phyloP scores from a whole-genome alignment of 331 rosid species.

The Pyracantha coccinea region DNA sequence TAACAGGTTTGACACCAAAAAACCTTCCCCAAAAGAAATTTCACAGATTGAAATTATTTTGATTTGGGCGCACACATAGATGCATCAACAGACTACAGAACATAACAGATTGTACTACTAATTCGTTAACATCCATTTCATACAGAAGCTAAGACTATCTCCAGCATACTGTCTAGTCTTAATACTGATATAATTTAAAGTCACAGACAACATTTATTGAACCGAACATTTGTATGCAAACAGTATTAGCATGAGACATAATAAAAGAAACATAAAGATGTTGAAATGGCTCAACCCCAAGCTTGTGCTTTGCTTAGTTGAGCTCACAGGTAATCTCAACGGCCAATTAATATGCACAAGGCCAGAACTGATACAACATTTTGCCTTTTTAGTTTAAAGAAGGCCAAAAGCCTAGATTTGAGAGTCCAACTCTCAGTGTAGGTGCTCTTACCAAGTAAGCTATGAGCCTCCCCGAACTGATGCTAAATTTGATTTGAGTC shows the following conservation, averaged over 20 bases:
- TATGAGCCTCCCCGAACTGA: not conserved
- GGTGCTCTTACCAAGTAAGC: not conserved
- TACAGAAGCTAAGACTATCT: not conserved
- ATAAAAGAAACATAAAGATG: not conserved
- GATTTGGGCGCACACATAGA: not conserved
- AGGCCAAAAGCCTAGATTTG: not conserved
- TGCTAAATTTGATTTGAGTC: not conserved
- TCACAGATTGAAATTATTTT: not conserved
- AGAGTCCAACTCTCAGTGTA: not conserved
- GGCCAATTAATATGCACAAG: not conserved
- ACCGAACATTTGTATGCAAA: not conserved
- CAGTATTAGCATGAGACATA: not conserved
- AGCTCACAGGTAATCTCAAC: not conserved
- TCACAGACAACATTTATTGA: not conserved
- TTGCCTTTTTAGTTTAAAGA: not conserved
- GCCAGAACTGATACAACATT: not conserved
- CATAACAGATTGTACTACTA: not conserved
- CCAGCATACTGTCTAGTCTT: not conserved
- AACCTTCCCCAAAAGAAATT: not conserved
- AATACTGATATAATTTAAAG: not conserved
- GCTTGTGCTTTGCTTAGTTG: not conserved
- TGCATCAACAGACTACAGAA: not conserved
- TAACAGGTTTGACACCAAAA: constrained; percentile 1
- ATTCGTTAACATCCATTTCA: not conserved
- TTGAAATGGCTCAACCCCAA: not conserved